Base-by-base conservation (phyloP, 208 protist genomes). In the Tritrichomonas foetus region DNA sequence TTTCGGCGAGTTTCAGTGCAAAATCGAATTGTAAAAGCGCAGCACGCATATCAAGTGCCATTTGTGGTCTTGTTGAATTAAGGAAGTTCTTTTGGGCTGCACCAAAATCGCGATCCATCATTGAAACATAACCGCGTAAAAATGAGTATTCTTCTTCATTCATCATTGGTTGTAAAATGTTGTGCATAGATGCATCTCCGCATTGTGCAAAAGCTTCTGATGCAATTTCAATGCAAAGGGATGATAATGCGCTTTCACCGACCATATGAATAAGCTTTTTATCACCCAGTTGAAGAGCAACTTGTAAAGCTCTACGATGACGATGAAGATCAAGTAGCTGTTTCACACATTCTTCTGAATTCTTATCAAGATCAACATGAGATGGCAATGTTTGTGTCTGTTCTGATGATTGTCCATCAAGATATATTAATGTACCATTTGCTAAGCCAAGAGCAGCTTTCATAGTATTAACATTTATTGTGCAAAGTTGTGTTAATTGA, bases 21-120 rank as follows among this genome's bases (percentile, higher is more conserved):
- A 20, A 84, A 84, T 84, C 74, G 36, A 84, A 84, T 44, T 84
- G 74, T n/a, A 84, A n/a, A 11, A 84, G 36, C 3, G 74, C 36
- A 2, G 41, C 20, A 11, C 74, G 33, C 74, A 84, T 84, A 44
- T 84, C 74, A 27, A 84, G 41, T 53, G 74, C 39, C 74, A 84
- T 84, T 44, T 84, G 74, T 33, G 74, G 74, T 27, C 74, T 5
- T 25, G 74, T 39, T 39, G 41, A 53, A 11, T 84, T n/a, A 36
- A 84, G 25, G 25, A 84, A 84, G 39, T 84, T 47, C 44, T 84
- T 84, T 25, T 84, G 74, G 0, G 74, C 74, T 33, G 74, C 14
- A 13, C 39, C 39, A 36, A 89, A 89, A 57, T 89, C 78, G 11
- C 30, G 33, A 36, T 89, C 41, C 22, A 89, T 44, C 78, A 89